A percentile compares a stretch with the other conserved stretches of the same genome.
These are phyloP conservation scores for Alternaria tenuissima DNA, from an alignment of 2,329 filamentous ascomycete species.

Conservation along the genomic window DNA sequence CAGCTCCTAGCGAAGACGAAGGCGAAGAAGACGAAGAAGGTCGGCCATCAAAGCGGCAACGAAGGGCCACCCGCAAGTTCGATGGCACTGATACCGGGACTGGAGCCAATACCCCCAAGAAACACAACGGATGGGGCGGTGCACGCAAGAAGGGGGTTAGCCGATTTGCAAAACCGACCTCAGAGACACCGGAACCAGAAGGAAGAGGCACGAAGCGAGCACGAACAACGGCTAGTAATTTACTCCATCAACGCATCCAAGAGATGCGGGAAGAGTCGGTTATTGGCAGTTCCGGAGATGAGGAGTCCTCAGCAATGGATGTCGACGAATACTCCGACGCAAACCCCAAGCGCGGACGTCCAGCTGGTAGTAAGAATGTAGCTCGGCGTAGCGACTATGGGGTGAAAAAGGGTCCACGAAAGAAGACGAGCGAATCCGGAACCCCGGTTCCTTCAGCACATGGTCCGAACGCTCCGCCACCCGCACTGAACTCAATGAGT, in stretches of 20 bases:
- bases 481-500: constrained; percentile 47
- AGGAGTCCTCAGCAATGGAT: constrained; percentile 43
- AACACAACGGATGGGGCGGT: constrained; percentile 50
- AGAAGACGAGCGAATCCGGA: constrained; percentile 39
- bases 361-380: constrained; percentile 58
- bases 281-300: constrained; percentile 47
- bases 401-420: constrained; percentile 59
- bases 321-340: constrained; percentile 36
- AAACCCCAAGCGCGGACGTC: constrained; percentile 44
- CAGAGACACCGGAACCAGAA: constrained; percentile 50
- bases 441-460: constrained; percentile 32
- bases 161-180: constrained; percentile 39
- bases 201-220: constrained; percentile 40
- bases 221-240: constrained; percentile 34
- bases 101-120: constrained; percentile 43
- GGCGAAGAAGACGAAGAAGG: constrained; percentile 47
- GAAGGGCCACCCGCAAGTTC: constrained; percentile 47
- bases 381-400: constrained; percentile 57
- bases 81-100: constrained; percentile 44
- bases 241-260: constrained; percentile 55
- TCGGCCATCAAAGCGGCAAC: constrained; percentile 43
- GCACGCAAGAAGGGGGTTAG: constrained; percentile 50
- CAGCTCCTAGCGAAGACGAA: constrained; percentile 50
- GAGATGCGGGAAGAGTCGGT: constrained; percentile 57
- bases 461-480: constrained; percentile 36